Base-by-base conservation (phyloP, 2,329 filamentous ascomycete species). In the Microcyclosporella mali region DNA sequence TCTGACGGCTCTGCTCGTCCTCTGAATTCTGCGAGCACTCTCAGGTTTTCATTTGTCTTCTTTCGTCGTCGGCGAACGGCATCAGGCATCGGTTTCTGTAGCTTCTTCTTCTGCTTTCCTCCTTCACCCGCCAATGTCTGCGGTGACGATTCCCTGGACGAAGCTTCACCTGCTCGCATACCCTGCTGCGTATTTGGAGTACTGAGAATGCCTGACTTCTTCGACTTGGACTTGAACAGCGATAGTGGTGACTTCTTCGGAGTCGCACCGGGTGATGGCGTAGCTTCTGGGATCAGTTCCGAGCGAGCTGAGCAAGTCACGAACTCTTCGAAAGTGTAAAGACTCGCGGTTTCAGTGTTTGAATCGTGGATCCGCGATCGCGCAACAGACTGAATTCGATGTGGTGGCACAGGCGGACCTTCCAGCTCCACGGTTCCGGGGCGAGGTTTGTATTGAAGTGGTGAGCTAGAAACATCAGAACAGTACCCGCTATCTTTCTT, bases 401-500 rank as follows among this genome's bases (percentile, higher is more conserved):
- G 21, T 25, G 21, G 21, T 25, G 21, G 21, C 6, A 25, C 21
- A 25, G 21, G 21, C 9, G 21, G 21, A 6, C 21, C 21, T 25
- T 25, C 21, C 9, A 25, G 21, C 9, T 25, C 21, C 6, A 9
- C 21, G 9, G 21, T 25, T 9, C 21, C 21, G 21, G 21, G 21
- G 4, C 21, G 21, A 25, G 21, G 21, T 25, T 25, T 25, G 21
- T 25, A 25, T 7, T 37, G 45, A 11, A 36, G 33, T 18, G 40
- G 45, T 18, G 35, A 33, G 12, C 15, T 45, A 2, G 59, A 56
- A 3, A 48, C 46, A 40, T 63, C 58, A 6, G 62, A 64, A 27
- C 53, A 57, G 39, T 65, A 65, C 14, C 62, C 61, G 41, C 62
- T 64, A 43, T 65, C 62, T 11, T 45, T 45, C 37, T 60, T 56